Evolutionary conservation across 2,329 filamentous ascomycete genomes (phyloP).

Genomic region (Cladosporium austrohemisphaericum): DNA sequence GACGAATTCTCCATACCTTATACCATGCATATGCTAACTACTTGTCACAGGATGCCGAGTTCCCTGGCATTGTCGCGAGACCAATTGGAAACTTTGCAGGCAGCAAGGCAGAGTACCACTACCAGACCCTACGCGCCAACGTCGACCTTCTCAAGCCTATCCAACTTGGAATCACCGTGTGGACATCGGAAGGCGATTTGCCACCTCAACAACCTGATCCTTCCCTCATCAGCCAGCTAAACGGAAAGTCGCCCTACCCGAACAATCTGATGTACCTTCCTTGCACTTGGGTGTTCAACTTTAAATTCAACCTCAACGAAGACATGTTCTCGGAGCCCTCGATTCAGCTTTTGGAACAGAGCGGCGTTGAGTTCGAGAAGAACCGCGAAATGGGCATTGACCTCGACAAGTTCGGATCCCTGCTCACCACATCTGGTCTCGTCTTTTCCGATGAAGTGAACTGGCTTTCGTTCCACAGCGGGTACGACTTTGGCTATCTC

Average conservation of each 20-base stretch:
- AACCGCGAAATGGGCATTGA: conserved; percentile 89
- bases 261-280: conserved; percentile 56
- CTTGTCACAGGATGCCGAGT: conserved; percentile 80
- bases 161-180: conserved; percentile 90
- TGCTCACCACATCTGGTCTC: conserved; percentile 87
- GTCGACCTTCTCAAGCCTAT: conserved; percentile 97
- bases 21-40: neutral
- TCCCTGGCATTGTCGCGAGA: conserved; percentile 92
- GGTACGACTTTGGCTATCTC: conserved; percentile 96
- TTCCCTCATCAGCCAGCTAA: conserved; percentile 42
- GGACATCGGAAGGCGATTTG: conserved; percentile 84
- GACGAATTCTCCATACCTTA: no score
- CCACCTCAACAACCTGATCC: conserved; percentile 65
- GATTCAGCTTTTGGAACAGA: conserved; percentile 83
- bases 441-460: conserved; percentile 83
- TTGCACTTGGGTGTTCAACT: conserved; percentile 99
- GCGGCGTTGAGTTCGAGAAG: conserved; percentile 85
- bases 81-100: conserved; percentile 86
- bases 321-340: conserved; percentile 98
- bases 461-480: conserved; percentile 97
- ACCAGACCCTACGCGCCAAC: conserved; percentile 94
- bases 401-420: conserved; percentile 78
- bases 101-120: conserved; percentile 96
- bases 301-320: conserved; percentile 87
- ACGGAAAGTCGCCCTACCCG: conserved; percentile 41